Evolutionary conservation across 306 rosid species (phyloP).

Genomic region (Sicyos baderoa): DNA sequence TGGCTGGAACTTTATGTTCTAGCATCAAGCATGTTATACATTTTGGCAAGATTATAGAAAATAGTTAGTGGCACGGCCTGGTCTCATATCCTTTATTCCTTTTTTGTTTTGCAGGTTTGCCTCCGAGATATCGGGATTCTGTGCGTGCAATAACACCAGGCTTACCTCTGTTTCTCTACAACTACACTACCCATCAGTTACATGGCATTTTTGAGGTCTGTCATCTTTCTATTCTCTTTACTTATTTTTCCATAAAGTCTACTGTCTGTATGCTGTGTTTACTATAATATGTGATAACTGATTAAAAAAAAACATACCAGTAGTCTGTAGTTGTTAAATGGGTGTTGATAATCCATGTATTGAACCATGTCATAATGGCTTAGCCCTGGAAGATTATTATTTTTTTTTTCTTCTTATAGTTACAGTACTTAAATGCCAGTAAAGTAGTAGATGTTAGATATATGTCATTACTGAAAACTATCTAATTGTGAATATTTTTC

Average conservation of each 20-base stretch:
- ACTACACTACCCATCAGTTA: constrained; percentile 90
- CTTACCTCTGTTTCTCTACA: constrained; percentile 80
- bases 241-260: background rate
- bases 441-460: background rate
- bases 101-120: constrained; percentile 55
- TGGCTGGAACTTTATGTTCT: background rate
- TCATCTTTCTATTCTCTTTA: constrained; percentile 1
- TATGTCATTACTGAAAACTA: background rate
- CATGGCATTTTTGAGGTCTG: constrained; percentile 94
- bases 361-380: background rate
- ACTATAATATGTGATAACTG: background rate
- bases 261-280: background rate
- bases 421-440: background rate
- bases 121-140: constrained; percentile 94
- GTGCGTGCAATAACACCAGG: constrained; percentile 96
- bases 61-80: background rate
- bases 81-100: constrained; percentile 13
- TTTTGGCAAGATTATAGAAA: background rate
- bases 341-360: background rate
- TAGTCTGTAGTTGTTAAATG: background rate
- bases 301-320: background rate
- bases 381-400: background rate
- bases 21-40: background rate
- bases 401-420: background rate
- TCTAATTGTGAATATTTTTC: background rate